Percentiles rank a stretch among this genome's conserved stretches.
phyloP scores from a whole-genome alignment of 129 eudicot genomes.

The Cynara cardunculus region DNA sequence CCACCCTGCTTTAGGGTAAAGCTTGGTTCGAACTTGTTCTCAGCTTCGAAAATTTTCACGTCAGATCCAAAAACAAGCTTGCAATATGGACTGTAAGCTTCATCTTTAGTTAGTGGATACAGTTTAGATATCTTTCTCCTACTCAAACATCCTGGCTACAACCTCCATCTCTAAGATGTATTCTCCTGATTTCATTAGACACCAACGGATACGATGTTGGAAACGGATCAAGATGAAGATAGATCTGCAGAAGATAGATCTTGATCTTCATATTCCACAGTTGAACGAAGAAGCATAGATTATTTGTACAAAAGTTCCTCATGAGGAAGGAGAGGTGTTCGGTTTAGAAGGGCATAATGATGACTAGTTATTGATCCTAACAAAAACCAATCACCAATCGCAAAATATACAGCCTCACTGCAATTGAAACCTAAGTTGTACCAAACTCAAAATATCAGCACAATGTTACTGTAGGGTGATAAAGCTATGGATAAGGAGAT shows the following conservation, averaged over 20 bases:
- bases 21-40: conserved; percentile 25
- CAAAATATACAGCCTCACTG: conserved; percentile 97
- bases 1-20: not conserved
- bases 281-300: conserved; percentile 63
- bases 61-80: conserved; percentile 29
- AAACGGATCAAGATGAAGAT: conserved; percentile 59
- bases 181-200: conserved; percentile 45
- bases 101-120: conserved; percentile 51
- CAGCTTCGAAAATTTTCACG: not conserved
- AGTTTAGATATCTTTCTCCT: conserved; percentile 44
- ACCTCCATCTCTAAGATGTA: conserved; percentile 69
- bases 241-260: conserved; percentile 42
- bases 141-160: conserved; percentile 76
- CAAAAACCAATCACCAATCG: conserved; percentile 91
- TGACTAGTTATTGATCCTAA: conserved; percentile 83
- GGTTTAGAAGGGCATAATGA: conserved; percentile 78
- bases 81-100: conserved; percentile 68
- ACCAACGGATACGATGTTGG: conserved; percentile 91
- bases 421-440: conserved; percentile 73
- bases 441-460: conserved; percentile 11
- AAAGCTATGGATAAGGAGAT: too few species aligned
- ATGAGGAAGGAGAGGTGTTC: conserved; percentile 83
- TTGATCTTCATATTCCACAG: conserved; percentile 41
- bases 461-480: too few species aligned
- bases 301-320: conserved; percentile 98